Evolutionary conservation across 202 grass and related monocot genomes (phyloP).

Genomic region (Schoenoplectus triqueter): DNA sequence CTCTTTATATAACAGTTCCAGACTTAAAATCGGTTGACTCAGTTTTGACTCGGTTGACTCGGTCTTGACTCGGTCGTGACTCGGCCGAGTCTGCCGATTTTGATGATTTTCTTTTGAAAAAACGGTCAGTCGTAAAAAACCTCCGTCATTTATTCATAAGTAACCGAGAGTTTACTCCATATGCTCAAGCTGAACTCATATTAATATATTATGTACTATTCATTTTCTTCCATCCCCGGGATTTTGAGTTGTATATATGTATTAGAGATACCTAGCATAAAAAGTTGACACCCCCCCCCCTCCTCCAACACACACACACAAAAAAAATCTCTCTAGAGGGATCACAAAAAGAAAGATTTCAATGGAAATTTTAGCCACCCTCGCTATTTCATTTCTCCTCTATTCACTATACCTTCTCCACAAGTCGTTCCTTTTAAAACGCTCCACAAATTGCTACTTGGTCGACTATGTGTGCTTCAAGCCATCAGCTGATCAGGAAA

Average conservation of each 20-base stretch:
- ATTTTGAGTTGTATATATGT: background rate
- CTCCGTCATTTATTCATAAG: background rate
- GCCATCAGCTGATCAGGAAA: slow-evolving; percentile 32
- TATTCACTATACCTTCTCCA: slow-evolving; percentile 34
- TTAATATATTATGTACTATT: background rate
- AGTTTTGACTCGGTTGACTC: too few relatives aligned
- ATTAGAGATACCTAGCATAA: background rate
- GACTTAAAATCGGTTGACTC: too few relatives aligned
- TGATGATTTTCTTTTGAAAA: too few relatives aligned
- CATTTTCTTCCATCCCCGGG: background rate
- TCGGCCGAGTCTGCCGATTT: too few relatives aligned
- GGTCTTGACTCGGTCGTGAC: too few relatives aligned
- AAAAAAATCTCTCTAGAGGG: too few relatives aligned
- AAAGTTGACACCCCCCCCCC: background rate
- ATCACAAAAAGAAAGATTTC: background rate
- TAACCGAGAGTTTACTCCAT: background rate
- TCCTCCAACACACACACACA: too few relatives aligned
- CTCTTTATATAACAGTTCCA: too few relatives aligned
- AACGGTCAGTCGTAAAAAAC: too few relatives aligned
- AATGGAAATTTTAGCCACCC: slow-evolving; percentile 31
- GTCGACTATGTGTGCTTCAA: slow-evolving; percentile 69
- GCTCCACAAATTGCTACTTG: slow-evolving; percentile 51
- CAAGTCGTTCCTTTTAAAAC: slow-evolving; percentile 8
- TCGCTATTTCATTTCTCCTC: slow-evolving; percentile 31
- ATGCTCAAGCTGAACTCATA: too few relatives aligned